Base-by-base conservation (phyloP, 805 yeast genomes). In the Kurtzmaniella cleridarum region DNA sequence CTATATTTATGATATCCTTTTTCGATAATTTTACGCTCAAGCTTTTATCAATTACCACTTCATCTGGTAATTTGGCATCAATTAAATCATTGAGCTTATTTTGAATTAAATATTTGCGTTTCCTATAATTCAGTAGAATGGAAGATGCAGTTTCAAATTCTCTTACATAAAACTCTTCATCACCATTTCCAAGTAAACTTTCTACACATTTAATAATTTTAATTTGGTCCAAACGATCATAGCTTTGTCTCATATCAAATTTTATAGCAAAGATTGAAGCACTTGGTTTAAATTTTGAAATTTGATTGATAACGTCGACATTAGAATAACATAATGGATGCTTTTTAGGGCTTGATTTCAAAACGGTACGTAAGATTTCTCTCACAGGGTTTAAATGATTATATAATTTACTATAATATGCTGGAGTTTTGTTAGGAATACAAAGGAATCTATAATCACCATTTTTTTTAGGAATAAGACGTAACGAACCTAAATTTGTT, bases 171-270 rank as follows among this genome's bases (percentile, higher is more conserved):
- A 41, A 63, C 12, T 33, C 31, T n/a, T 44, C 45, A 5, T 45
- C 43, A 11, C 40, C 47, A n/a, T n/a, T n/a, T n/a, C n/a, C 2
- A 35, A 60, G 61, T 44, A 68, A 54, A 20, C 49, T 38, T 1
- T 52, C 47, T 1, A 75, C 46, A 23, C 69, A 51, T 3, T 55
- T 45, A 2, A 69, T 39, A 2, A 76, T 62, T 41, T 66, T 67
- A 0, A 50, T 46, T 34, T 73, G 75, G 12, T 84, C 79, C 13
- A 89, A 63, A 2, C 79, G 74, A 50, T 91, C 97, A 55, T 78
- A 90, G 40, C 96, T 88, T 3, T 80, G 71, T 40, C 70, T 71
- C 45, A 85, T 78, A 55, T 90, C 98, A 56, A 87, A 84, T 47
- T 84, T 86, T 18, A 84, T 64, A 12, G 74, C 74, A 50, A 65